Conservation (phyloP, 2,329 filamentous ascomycete genomes). For the Colletotrichum tropicale region DNA sequence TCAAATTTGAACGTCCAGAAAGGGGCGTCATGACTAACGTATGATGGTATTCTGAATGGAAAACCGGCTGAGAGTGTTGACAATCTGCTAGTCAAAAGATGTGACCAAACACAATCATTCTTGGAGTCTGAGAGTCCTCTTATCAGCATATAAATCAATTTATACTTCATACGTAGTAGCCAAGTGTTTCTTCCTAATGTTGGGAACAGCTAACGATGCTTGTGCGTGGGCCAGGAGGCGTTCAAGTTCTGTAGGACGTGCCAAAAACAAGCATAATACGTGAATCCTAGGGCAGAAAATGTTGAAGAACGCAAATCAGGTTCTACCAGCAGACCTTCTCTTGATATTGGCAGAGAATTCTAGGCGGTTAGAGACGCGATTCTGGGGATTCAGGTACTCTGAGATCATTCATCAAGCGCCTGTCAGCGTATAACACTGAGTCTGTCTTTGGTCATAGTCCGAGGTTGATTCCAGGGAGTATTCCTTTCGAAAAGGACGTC, state of each 20-base stretch:
- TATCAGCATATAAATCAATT: neutral
- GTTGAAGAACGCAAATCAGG: neutral
- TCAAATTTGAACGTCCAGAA: neutral
- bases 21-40: neutral
- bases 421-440: neutral
- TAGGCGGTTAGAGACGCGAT: neutral
- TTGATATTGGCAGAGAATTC: accelerated
- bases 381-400: accelerated
- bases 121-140: neutral
- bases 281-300: accelerated
- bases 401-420: neutral
- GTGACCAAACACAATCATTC: accelerated
- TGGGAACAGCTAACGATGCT: neutral
- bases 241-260: accelerated
- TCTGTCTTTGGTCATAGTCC: neutral
- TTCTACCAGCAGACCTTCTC: neutral
- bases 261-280: neutral
- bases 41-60: neutral
- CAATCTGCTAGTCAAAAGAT: neutral
- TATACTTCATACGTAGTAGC: neutral
- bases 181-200: neutral
- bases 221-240: neutral
- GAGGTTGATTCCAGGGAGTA: neutral
- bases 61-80: neutral
- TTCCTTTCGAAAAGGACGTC: neutral